These are phyloP conservation scores for Rhodomyrtus tomentosa DNA, from an alignment of 345 rosid species.

Conservation along the genomic window DNA sequence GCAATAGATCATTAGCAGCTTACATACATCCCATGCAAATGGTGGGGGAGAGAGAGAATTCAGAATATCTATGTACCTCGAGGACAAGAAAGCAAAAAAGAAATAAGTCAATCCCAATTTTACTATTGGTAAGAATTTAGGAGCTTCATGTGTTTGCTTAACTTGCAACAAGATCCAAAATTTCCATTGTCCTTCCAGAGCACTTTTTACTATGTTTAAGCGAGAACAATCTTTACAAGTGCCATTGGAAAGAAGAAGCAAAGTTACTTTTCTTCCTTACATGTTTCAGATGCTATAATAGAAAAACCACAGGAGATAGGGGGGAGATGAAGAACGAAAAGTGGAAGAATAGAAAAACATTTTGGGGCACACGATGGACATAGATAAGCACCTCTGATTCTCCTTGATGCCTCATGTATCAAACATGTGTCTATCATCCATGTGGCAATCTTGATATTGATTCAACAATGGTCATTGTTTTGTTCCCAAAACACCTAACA, in stretches of 20 bases:
- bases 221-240: not conserved
- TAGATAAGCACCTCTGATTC: not conserved
- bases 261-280: not conserved
- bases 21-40: not conserved
- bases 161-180: not conserved
- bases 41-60: not conserved
- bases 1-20: not conserved
- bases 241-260: not conserved
- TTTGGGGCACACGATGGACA: not conserved
- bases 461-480: not conserved
- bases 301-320: not conserved
- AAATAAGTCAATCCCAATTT: not conserved
- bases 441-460: not conserved
- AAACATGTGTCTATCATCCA: not conserved
- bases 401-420: not conserved
- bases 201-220: not conserved
- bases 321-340: not conserved
- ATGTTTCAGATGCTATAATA: not conserved
- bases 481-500: not conserved
- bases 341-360: not conserved
- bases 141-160: not conserved
- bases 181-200: not conserved
- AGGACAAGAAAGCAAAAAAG: not conserved
- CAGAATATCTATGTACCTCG: not conserved
- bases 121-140: not conserved